A percentile compares a stretch with the other conserved stretches of the same genome.
These are phyloP conservation scores for Acanthamoeba triangularis DNA, from an alignment of 208 protist species.

Conservation along the genomic window DNA sequence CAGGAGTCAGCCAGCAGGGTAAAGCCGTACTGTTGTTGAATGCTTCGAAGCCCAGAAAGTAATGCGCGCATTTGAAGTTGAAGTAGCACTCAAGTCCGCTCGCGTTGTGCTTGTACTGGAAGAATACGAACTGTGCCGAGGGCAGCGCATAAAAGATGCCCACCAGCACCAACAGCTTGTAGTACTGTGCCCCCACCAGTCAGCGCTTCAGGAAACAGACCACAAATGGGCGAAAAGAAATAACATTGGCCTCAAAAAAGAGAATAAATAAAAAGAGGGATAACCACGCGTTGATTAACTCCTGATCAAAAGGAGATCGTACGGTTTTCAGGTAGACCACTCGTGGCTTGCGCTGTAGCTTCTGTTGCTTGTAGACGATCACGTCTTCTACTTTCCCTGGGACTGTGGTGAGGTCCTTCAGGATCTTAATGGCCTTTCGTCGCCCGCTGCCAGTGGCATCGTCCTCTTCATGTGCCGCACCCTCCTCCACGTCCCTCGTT, in stretches of 20 bases:
- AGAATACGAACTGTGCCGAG: constrained; percentile 60
- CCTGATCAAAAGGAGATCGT: neutral
- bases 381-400: constrained; percentile 15
- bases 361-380: constrained; percentile 15
- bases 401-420: neutral
- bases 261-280: no score
- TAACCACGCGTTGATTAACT: no score
- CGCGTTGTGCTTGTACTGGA: constrained; percentile 48
- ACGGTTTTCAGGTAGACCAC: constrained; percentile 39
- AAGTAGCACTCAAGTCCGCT: constrained; percentile 33
- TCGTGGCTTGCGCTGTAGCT: neutral
- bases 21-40: constrained; percentile 63
- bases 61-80: constrained; percentile 68
- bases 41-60: constrained; percentile 35
- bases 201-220: neutral
- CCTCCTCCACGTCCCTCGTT: neutral
- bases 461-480: neutral
- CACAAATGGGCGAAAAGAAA: neutral
- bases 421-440: neutral
- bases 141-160: constrained; percentile 70
- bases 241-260: neutral
- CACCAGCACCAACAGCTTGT: constrained; percentile 61
- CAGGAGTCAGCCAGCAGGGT: neutral
- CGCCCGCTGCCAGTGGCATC: neutral
- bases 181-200: neutral